phyloP scores from a whole-genome alignment of 495 filamentous ascomycete species.

The Aspergillus saccharolyticus region DNA sequence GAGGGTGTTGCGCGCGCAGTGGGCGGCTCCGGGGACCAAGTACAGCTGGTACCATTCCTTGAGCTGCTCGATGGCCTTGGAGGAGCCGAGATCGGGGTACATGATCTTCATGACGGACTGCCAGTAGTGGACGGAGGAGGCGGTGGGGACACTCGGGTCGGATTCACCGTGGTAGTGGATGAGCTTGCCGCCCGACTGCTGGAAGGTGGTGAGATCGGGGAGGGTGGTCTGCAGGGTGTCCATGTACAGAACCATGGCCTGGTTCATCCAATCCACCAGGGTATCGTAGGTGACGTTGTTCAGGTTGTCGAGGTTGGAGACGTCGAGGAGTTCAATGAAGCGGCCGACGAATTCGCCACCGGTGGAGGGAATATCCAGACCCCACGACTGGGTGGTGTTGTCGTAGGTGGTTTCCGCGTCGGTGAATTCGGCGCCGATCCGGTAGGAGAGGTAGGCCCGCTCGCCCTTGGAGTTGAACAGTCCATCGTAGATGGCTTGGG shows the following conservation, averaged over 20 bases:
- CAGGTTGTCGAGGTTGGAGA: conserved; percentile 27
- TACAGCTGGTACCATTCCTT: conserved; percentile 50
- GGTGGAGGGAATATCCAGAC: conserved; percentile 19
- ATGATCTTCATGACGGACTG: conserved; percentile 46
- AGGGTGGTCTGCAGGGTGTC: conserved; percentile 31
- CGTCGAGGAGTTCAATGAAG: conserved; percentile 23
- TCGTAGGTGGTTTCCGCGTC: conserved; percentile 25
- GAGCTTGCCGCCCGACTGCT: conserved; percentile 41
- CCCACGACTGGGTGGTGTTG: conserved; percentile 19
- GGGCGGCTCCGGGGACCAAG: conserved; percentile 45
- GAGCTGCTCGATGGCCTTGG: conserved; percentile 32
- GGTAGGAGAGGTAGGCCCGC: conserved; percentile 32
- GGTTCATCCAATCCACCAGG: conserved; percentile 41
- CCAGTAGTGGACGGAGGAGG: conserved; percentile 46
- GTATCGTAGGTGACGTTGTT: conserved; percentile 46
- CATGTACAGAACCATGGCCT: conserved; percentile 24
- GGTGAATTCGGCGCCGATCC: conserved; percentile 24
- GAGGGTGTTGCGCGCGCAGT: conserved; percentile 42
- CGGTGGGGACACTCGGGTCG: conserved; percentile 44
- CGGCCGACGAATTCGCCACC: conserved; percentile 26
- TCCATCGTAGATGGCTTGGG: conserved; percentile 29
- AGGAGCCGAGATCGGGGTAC: conserved; percentile 34
- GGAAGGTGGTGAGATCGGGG: conserved; percentile 43
- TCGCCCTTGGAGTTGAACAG: conserved; percentile 28
- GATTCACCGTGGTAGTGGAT: conserved; percentile 52